Evolutionary conservation across 1,139 yeast species (phyloP), one percentile per base, ranked within the genome.

Genomic region (Lodderomyces parapsilosis): DNA sequence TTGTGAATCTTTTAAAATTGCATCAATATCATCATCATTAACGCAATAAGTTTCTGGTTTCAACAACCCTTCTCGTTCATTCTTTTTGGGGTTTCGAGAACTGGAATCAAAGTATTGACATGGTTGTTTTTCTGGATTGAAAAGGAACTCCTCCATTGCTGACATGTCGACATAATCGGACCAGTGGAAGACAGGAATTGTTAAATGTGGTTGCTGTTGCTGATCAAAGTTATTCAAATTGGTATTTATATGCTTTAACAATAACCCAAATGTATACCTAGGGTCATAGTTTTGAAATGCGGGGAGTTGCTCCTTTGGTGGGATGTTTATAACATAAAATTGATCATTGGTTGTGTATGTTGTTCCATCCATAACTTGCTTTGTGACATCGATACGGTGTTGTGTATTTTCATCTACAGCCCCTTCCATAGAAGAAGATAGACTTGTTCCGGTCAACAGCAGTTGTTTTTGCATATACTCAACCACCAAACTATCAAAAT

Each of bases 121-220:
- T 2, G 38, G 28, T 0, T 24, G 22, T 43, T 64, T 63, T 1
- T 50, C 43, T 0, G 47, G 44, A 7, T 39, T 43, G 18, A 57
- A 49, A 18, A 49, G 49, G 42, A 50, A 51, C n/a, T 52, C 42
- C 38, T 65, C 54, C 15, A 68, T 50, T 5, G 36, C 36, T 5
- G 70, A 54, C 43, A 65, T 49, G 46, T 67, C 68, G 6, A 52
- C 50, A 52, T 60, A 67, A 47, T 68, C 74, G 15, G 60, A 55
- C 74, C 74, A 68, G 48, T 68, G 71, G 49, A 68, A 68, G 33
- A 49, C 52, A 1, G 70, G 63, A 8, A 64, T 36, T 6, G 19
- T 15, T n/a, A 30, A 30, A 18, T 7, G 19, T 15, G 14, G 33
- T 11, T 15, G 33, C 5, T 15, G 33, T n/a, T 15, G 33, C 11